Evolutionary conservation across 83 land plant genomes (phyloP).

Genomic region (Diphasiastrum complanatum): DNA sequence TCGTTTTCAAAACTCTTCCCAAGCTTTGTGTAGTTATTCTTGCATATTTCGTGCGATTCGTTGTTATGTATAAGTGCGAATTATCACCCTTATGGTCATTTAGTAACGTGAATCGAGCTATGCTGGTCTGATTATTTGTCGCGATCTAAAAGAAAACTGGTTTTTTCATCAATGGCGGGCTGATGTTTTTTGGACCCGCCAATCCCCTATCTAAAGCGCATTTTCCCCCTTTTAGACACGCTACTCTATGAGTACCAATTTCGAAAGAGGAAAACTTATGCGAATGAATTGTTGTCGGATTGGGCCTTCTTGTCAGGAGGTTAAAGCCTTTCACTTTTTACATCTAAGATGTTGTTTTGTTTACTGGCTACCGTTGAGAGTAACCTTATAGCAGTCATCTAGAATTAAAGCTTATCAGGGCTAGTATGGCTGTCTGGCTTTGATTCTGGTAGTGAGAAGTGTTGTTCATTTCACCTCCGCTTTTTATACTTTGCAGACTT

Average conservation of each 20-base stretch:
- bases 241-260: no score
- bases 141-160: no score
- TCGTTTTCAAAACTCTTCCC: not conserved
- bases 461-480: not conserved
- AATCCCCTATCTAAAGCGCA: no score
- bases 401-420: not conserved
- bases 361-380: no score
- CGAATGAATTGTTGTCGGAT: no score
- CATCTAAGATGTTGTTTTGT: no score
- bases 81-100: not conserved
- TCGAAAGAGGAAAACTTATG: no score
- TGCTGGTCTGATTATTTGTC: not conserved
- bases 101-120: not conserved
- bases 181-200: no score
- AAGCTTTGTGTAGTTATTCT: not conserved
- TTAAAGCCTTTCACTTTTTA: no score
- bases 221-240: no score
- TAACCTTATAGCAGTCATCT: not conserved
- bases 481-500: slow-evolving; percentile 23
- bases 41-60: not conserved
- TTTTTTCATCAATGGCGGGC: no score
- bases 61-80: not conserved
- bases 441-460: not conserved
- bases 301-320: no score
- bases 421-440: not conserved